A percentile compares a stretch with the other conserved stretches of the same genome.
Evolutionary conservation across 2,329 filamentous ascomycete species (phyloP).

Genomic region (Aspergillus unguis): DNA sequence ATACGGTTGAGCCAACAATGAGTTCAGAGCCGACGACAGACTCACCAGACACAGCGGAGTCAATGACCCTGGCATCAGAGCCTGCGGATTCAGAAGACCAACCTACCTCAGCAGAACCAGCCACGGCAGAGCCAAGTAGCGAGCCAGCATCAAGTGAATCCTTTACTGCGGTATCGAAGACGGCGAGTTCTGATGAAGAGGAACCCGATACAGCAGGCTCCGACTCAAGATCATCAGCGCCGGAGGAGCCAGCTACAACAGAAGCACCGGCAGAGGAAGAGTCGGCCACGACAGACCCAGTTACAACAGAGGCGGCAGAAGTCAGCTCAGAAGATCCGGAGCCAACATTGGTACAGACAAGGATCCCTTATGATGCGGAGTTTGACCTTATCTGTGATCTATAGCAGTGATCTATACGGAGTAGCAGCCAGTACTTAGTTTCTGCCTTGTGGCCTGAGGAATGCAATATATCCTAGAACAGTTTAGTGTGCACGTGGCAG

Average conservation of each 20-base stretch:
- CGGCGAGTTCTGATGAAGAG: too few relatives aligned
- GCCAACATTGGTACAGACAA: constrained; percentile 8
- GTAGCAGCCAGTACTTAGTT: not conserved
- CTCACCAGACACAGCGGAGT: not conserved
- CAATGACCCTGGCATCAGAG: not conserved
- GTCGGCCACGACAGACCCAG: too few relatives aligned
- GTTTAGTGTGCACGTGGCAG: constrained; percentile 16
- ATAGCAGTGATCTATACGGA: not conserved
- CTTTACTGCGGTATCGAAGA: too few relatives aligned
- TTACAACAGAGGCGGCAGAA: too few relatives aligned
- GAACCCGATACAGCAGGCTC: too few relatives aligned
- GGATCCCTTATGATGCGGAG: constrained; percentile 19
- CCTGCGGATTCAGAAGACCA: not conserved
- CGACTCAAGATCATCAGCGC: too few relatives aligned
- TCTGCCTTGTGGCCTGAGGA: constrained; percentile 21
- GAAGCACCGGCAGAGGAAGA: too few relatives aligned
- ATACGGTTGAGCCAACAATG: not conserved
- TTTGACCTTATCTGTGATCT: constrained; percentile 22
- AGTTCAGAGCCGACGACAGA: not conserved
- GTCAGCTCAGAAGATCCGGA: not conserved
- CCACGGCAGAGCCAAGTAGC: not conserved
- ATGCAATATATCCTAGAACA: constrained; percentile 17
- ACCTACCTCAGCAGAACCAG: not conserved
- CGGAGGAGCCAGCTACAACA: too few relatives aligned
- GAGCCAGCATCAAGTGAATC: not conserved